A percentile compares a stretch with the other conserved stretches of the same genome.
Conservation (phyloP, 495 filamentous ascomycete species). For the Cairneyella variabilis region DNA sequence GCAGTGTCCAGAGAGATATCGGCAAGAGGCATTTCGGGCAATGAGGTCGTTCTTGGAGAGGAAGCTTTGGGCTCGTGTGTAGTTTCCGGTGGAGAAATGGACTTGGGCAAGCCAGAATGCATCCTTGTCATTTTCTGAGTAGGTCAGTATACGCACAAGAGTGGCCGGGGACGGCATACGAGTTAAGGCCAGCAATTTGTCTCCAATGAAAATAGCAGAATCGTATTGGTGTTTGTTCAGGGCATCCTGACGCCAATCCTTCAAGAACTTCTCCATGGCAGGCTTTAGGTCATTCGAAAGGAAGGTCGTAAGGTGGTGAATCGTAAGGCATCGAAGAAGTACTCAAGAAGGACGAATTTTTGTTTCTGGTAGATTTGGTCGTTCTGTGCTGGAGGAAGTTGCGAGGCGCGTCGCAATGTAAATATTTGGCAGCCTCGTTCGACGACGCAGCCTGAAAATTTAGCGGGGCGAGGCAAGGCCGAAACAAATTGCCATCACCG, state of each 20-base stretch:
- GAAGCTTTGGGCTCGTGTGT: conserved; percentile 80
- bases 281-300: conserved; percentile 3
- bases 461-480: neutral
- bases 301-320: neutral
- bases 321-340: neutral
- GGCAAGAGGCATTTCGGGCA: conserved; percentile 74
- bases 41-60: conserved; percentile 83
- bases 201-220: conserved; percentile 90
- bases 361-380: neutral
- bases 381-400: neutral
- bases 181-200: conserved; percentile 92
- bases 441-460: neutral
- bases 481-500: no score
- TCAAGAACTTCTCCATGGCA: conserved; percentile 84
- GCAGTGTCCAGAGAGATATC: conserved; percentile 90
- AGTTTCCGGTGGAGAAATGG: conserved; percentile 91
- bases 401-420: conserved; percentile 3
- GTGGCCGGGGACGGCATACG: conserved; percentile 47
- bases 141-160: conserved; percentile 23
- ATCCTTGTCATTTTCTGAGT: conserved; percentile 77
- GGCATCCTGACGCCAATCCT: conserved; percentile 90
- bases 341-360: neutral
- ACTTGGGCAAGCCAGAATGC: conserved; percentile 93
- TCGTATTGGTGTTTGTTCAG: conserved; percentile 92
- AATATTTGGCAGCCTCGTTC: neutral